Conservation (phyloP, 306 rosid species). For the Glycine tomentella region DNA sequence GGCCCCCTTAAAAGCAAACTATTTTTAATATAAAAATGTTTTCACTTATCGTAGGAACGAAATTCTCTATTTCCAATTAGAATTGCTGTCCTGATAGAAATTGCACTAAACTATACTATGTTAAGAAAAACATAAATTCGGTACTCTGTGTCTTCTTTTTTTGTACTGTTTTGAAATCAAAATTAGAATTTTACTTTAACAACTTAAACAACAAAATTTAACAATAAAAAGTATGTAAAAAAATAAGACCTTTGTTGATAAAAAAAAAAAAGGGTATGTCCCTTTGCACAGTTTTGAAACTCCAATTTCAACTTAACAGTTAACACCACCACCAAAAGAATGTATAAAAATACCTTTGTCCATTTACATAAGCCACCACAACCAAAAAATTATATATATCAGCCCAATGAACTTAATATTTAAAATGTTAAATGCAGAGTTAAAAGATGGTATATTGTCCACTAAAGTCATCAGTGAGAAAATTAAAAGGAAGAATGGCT, state of each 20-base stretch:
- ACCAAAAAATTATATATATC: background rate
- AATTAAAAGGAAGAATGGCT: conserved; percentile 25
- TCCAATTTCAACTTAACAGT: background rate
- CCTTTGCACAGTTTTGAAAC: background rate
- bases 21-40: too few relatives aligned
- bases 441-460: conserved; percentile 16
- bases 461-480: conserved; percentile 22
- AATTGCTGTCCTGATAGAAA: background rate
- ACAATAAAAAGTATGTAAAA: background rate
- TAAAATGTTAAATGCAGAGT: background rate
- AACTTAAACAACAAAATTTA: background rate
- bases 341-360: background rate
- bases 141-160: background rate
- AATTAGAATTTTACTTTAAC: background rate
- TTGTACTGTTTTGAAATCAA: background rate
- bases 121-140: background rate
- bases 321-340: background rate
- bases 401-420: background rate
- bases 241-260: background rate
- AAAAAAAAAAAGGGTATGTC: background rate
- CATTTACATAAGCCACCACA: background rate
- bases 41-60: background rate
- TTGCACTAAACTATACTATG: background rate
- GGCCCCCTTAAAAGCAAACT: too few relatives aligned
- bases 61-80: background rate